phyloP scores from a whole-genome alignment of 768 basidiomycete species.

The Trametes gibbosa region DNA sequence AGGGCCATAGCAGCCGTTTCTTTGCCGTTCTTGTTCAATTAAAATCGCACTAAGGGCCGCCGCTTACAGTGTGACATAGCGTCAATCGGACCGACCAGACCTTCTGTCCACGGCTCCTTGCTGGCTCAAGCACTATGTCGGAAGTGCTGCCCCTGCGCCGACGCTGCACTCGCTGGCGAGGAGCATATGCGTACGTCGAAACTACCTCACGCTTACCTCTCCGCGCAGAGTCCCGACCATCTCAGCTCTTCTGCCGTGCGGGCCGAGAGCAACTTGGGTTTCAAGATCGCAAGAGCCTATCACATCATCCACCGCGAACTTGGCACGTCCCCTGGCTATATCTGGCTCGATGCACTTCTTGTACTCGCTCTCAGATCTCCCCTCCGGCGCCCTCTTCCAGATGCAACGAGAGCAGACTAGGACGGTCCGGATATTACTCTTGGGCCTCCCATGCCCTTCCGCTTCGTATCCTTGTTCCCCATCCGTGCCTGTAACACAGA shows the following conservation, averaged over 20 bases:
- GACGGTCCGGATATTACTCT: not conserved
- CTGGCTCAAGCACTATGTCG: too few species aligned
- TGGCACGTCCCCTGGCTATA: not conserved
- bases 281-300: not conserved
- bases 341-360: not conserved
- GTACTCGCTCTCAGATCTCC: not conserved
- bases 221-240: not conserved
- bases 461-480: not conserved
- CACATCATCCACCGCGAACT: not conserved
- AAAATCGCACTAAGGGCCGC: not conserved
- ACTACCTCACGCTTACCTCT: not conserved
- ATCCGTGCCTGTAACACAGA: not conserved
- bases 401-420: conserved; percentile 2
- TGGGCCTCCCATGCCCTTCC: not conserved
- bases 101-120: not conserved
- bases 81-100: not conserved
- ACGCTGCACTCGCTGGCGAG: not conserved
- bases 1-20: not conserved
- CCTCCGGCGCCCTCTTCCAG: not conserved
- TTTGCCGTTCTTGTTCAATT: not conserved
- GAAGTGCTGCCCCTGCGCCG: too few species aligned
- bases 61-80: not conserved
- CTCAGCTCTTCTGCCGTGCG: not conserved
- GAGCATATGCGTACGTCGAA: too few species aligned
- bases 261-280: not conserved